phyloP scores from a whole-genome alignment of 2,329 filamentous ascomycete genomes.

The Chalaropsis thielavioides region DNA sequence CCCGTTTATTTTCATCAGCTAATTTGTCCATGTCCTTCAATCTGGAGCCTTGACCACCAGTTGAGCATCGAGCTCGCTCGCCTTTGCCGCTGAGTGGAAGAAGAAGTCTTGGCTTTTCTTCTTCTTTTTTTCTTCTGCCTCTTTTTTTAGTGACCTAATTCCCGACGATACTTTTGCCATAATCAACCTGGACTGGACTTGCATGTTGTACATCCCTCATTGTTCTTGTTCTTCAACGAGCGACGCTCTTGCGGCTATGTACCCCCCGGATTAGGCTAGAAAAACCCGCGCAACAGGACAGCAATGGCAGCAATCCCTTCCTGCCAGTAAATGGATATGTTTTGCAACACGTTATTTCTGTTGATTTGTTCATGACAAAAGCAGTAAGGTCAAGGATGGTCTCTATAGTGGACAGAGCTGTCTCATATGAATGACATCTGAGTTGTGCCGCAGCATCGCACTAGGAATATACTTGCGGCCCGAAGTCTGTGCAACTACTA shows the following conservation, averaged over 20 bases:
- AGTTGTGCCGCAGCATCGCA: neutral
- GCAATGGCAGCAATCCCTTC: too few relatives aligned
- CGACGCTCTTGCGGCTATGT: neutral
- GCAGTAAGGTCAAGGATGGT: neutral
- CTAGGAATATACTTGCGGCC: neutral
- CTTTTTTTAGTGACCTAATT: neutral
- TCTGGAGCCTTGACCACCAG: neutral
- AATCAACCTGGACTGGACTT: neutral
- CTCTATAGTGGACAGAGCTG: neutral
- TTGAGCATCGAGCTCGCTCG: neutral
- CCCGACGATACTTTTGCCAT: neutral
- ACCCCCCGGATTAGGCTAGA: neutral
- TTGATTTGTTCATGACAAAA: neutral
- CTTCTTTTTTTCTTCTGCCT: neutral
- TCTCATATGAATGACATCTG: neutral
- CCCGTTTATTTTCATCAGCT: neutral
- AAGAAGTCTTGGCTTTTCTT: neutral
- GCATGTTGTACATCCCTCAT: neutral
- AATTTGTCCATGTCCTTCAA: neutral
- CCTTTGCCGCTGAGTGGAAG: neutral
- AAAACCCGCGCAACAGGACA: neutral
- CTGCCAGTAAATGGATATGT: too few relatives aligned
- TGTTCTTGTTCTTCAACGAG: neutral
- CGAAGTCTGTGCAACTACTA: neutral
- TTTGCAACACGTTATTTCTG: neutral